These are phyloP conservation scores for Tulasnella sp. DNA, from an alignment of 768 basidiomycete species.

Conservation along the genomic window DNA sequence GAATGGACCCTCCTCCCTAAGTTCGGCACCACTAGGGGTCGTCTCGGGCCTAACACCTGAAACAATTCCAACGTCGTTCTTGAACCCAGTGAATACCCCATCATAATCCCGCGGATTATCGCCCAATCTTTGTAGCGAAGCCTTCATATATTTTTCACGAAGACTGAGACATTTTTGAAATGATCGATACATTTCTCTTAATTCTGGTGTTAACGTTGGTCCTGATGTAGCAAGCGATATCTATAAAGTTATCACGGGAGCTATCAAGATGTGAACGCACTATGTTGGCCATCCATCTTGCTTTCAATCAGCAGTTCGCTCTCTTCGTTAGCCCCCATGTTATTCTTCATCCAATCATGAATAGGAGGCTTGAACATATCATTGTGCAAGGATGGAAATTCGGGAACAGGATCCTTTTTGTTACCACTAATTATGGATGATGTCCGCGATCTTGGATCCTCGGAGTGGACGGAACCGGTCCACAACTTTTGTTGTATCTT, in stretches of 20 bases:
- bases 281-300: conserved; percentile 5
- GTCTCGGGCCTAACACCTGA: conserved; percentile 55
- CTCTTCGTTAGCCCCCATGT: conserved; percentile 10
- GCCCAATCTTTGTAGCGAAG: conserved; percentile 80
- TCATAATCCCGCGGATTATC: conserved; percentile 93
- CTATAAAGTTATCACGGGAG: neutral
- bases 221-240: neutral
- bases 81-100: conserved; percentile 54
- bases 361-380: neutral
- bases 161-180: conserved; percentile 78
- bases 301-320: conserved; percentile 16
- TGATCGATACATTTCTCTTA: conserved; percentile 42
- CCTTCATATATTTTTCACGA: conserved; percentile 87
- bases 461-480: conserved; percentile 49
- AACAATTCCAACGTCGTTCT: conserved; percentile 44
- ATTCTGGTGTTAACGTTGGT: conserved; percentile 22
- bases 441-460: conserved; percentile 33
- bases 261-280: neutral
- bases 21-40: conserved; percentile 2
- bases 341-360: neutral
- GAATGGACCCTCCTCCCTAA: conserved; percentile 24
- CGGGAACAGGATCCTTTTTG: conserved; percentile 28
- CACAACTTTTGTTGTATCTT: conserved; percentile 44
- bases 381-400: conserved; percentile 12
- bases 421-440: neutral